Base-by-base conservation (phyloP, 2,329 filamentous ascomycete species). In the Neodidymelliopsis sp. region DNA sequence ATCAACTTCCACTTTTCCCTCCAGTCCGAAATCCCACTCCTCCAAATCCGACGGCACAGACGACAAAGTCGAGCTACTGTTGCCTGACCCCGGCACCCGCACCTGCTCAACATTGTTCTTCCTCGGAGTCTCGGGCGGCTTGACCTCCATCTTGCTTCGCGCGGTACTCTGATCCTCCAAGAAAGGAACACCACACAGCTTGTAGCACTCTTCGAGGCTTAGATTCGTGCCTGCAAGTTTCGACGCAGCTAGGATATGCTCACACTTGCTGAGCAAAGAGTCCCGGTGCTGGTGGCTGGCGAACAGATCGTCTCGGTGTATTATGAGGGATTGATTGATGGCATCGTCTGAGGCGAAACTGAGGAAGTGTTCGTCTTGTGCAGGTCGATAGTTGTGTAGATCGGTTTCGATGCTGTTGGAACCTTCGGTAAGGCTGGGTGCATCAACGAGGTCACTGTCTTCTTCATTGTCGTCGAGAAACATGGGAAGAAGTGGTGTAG, bases 401-500 rank as follows among this genome's bases (percentile, higher is more conserved):
- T 13, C 22, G 9, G 18, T 12, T 2, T 12, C 18, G 11, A 24
- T 30, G 11, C 28, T 23, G 6, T 23, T 16, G 13, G 28, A 31
- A 31, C 8, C 28, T 31, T 10, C 13, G 6, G 13, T 9, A 31
- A 31, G 6, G 13, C 28, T 30, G 16, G 8, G 18, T 19, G n/a
- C 5, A 12, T 2, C 4, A 5, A 39, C 28, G 7, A 13, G 5
- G 6, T 13, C 15, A 8, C 19, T 12, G n/a, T 49, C 44, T 3
- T 44, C 20, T 2, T 35, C 46, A 4, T 50, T 27, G 6, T 59
- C 59, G 12, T 44, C 38, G 9, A 39, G 18, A 27, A 39, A 38
- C 36, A 57, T 43, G 4, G 60, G 57, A 22, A 60, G 62, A 3
- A 63, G 30, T 2, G 62, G 60, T 8, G 62, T 63, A 9, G 62